Conservation (phyloP, 805 yeast genomes). For the Sugiyamaella valdiviana region DNA sequence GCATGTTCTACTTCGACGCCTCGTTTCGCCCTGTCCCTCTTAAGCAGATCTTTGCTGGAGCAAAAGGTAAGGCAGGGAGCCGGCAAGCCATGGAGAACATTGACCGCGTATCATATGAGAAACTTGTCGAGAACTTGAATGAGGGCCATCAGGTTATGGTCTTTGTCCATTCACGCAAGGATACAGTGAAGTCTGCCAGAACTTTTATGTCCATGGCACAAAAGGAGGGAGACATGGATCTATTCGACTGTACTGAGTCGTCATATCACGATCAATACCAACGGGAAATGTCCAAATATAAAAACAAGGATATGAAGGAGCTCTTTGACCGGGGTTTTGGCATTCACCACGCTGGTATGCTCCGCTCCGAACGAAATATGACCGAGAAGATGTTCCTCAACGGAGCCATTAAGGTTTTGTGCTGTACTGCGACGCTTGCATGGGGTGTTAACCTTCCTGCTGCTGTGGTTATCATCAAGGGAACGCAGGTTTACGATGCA, state of each 20-base stretch:
- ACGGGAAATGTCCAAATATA: constrained; percentile 24
- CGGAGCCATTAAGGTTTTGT: constrained; percentile 83
- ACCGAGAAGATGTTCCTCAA: constrained; percentile 80
- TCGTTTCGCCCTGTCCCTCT: constrained; percentile 92
- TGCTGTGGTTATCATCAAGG: constrained; percentile 92
- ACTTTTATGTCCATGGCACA: constrained; percentile 64
- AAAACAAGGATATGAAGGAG: constrained; percentile 71
- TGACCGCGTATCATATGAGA: constrained; percentile 71
- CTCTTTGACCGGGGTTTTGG: constrained; percentile 80
- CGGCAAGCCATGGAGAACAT: constrained; percentile 61
- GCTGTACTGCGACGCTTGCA: constrained; percentile 96
- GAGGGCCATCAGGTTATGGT: constrained; percentile 90
- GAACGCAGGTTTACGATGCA: constrained; percentile 92
- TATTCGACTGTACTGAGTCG: constrained; percentile 52
- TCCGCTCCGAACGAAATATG: constrained; percentile 80
- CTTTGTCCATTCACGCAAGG: constrained; percentile 92
- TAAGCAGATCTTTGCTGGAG: constrained; percentile 82
- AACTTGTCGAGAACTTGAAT: constrained; percentile 57
- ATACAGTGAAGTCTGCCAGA: constrained; percentile 78
- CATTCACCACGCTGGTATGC: constrained; percentile 96
- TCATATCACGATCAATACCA: constrained; percentile 29
- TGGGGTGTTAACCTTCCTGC: constrained; percentile 99
- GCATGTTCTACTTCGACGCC: constrained; percentile 91
- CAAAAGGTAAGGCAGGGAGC: constrained; percentile 76
- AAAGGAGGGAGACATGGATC: constrained; percentile 46